Conservation (phyloP, 1,284 basidiomycete genomes). For the Austroboletus novae-zelandiae region DNA sequence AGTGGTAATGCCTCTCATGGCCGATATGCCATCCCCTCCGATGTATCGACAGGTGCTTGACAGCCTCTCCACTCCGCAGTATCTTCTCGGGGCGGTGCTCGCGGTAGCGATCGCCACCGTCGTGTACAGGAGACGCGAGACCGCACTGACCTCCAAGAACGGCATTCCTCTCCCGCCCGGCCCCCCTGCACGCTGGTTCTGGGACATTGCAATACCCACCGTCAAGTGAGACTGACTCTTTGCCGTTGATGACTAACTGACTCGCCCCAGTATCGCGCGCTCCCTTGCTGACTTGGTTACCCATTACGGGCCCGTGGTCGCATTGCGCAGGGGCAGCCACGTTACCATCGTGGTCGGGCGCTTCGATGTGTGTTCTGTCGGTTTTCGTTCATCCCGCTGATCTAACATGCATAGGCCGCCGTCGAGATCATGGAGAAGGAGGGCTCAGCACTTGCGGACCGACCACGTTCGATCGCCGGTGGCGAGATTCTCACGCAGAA, state of each 20-base stretch:
- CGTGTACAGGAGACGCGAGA: slow-evolving; percentile 2
- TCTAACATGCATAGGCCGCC: slow-evolving; percentile 14
- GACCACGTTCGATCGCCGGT: slow-evolving; percentile 32
- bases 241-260: too few species aligned
- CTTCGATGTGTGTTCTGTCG: slow-evolving; percentile 28
- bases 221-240: slow-evolving; percentile 12
- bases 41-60: too few species aligned
- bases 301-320: slow-evolving; percentile 35
- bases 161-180: slow-evolving; percentile 26
- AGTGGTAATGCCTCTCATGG: too few species aligned
- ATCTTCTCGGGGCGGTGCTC: too few species aligned
- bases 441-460: slow-evolving; percentile 30
- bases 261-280: slow-evolving; percentile 10
- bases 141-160: background rate
- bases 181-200: slow-evolving; percentile 26
- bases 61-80: too few species aligned
- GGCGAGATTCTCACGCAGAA: slow-evolving; percentile 25
- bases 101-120: background rate
- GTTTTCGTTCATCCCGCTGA: too few species aligned
- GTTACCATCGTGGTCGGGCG: slow-evolving; percentile 31
- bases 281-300: slow-evolving; percentile 25
- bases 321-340: slow-evolving; percentile 26
- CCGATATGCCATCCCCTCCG: too few species aligned
- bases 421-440: slow-evolving; percentile 37
- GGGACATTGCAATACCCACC: slow-evolving; percentile 21